Evolutionary conservation across 139 green algal genomes (phyloP).

Genomic region (Desmodesmus armatus): DNA sequence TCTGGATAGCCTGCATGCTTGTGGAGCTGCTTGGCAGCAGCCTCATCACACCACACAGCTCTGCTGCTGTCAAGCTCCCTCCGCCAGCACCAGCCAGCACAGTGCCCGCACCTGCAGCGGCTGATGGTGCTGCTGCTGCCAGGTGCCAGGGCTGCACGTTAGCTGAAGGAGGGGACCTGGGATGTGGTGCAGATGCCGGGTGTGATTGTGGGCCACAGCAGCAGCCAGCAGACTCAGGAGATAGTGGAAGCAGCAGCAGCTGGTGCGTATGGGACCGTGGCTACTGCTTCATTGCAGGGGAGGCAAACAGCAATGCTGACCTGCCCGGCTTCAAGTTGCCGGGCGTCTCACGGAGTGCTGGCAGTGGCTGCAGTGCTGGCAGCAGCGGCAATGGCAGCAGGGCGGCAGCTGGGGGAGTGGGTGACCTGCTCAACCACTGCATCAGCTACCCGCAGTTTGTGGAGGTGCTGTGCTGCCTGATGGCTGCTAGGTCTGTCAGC

Average conservation of each 20-base stretch:
- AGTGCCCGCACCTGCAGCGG: background rate
- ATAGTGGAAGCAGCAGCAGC: background rate
- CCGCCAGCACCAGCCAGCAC: background rate
- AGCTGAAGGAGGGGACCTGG: too few relatives aligned
- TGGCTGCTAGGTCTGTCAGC: constrained; percentile 22
- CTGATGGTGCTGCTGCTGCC: background rate
- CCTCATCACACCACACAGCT: constrained; percentile 13
- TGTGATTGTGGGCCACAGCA: too few relatives aligned
- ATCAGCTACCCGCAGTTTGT: constrained; percentile 67
- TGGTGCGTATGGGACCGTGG: too few relatives aligned
- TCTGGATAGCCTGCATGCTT: constrained; percentile 37
- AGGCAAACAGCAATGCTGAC: too few relatives aligned
- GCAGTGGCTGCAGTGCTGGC: background rate
- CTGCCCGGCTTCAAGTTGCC: too few relatives aligned
- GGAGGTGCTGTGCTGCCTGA: constrained; percentile 60
- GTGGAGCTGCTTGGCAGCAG: constrained; percentile 44
- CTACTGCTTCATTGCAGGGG: too few relatives aligned
- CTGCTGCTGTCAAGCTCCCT: background rate
- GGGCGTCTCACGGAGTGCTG: too few relatives aligned
- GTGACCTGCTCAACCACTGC: constrained; percentile 27
- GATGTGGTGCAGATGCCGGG: too few relatives aligned
- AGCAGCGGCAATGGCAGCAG: background rate
- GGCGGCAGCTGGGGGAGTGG: background rate
- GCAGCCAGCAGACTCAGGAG: background rate
- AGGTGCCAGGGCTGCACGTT: background rate